Conservation (phyloP, 75 land plant genomes). For the Picea glauca region DNA sequence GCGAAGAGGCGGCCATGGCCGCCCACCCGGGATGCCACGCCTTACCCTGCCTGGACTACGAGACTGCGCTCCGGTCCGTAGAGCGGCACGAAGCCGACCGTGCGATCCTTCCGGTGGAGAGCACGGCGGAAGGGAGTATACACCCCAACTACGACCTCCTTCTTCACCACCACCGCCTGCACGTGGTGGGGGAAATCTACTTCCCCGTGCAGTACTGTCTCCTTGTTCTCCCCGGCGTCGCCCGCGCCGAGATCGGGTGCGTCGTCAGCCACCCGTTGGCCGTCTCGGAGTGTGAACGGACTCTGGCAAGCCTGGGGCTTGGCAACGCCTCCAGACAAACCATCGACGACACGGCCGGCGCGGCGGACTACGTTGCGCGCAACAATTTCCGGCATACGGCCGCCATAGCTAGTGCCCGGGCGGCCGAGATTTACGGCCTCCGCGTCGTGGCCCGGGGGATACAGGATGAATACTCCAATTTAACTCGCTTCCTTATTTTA, state of each 20-base stretch:
- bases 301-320: constrained; percentile 31
- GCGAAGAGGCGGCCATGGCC: constrained; percentile 27
- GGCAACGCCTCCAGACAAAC: constrained; percentile 28
- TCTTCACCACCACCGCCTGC: constrained; percentile 23
- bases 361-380: constrained; percentile 37
- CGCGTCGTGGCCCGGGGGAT: constrained; percentile 55
- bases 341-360: constrained; percentile 45
- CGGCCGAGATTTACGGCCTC: constrained; percentile 37
- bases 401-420: neutral
- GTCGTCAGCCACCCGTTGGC: constrained; percentile 47
- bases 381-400: neutral
- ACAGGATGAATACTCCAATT: constrained; percentile 64
- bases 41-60: constrained; percentile 21
- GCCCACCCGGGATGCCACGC: constrained; percentile 26
- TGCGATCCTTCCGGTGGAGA: constrained; percentile 47
- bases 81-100: constrained; percentile 44
- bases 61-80: constrained; percentile 25
- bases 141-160: constrained; percentile 53
- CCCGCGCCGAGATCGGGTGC: constrained; percentile 15
- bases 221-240: constrained; percentile 34
- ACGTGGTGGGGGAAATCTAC: constrained; percentile 38
- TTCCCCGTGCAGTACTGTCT: constrained; percentile 43
- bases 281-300: constrained; percentile 35
- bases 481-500: constrained; percentile 60
- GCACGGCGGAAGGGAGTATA: constrained; percentile 47